Evolutionary conservation across 495 filamentous ascomycete species (phyloP), one percentile per base, ranked within the genome.

Genomic region (Mytilinidion resinicola): DNA sequence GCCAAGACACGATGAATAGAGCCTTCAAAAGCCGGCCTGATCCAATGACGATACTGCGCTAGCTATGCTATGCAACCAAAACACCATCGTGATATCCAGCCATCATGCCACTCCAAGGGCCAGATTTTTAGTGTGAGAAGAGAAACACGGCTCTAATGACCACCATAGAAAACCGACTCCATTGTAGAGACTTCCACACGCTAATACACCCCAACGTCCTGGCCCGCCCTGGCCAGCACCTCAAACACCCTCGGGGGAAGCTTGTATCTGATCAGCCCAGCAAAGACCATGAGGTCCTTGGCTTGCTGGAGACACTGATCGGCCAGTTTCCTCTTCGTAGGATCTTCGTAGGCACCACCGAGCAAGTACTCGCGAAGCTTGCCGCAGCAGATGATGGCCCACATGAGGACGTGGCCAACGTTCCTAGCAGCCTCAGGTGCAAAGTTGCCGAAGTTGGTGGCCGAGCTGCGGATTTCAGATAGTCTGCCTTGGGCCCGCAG

Each of bases 221-320:
- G 81, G 38, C 85, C 88, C 30, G 84, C 88, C 65, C 82, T 77
- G 59, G 88, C 90, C 65, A 96, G 72, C 51, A 82, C 86, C 75
- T 95, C 91, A 73, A 89, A 90, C 37, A 95, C 79, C 64, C 80
- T 77, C 25, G 83, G 80, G 9, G 83, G 81, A 62, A 96, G 77
- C 58, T 91, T 84, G 72, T 95, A 98, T 69, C 89, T 85, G 65
- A 98, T 82, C 79, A 96, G 85, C 30, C 93, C 91, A 12, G 92
- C 92, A 75, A 96, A 98, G 36, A 95, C 84, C 78, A 92, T 95
- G 55, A 96, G 70, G 73, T 96, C 93, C 67, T 88, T 86, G 50
- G 85, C 89, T 67, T 83, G 87, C 64, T 85, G 80, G 70, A 86
- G 81, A 63, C 95, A 73, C 63, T 85, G 76, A 41, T 85, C 82